Evolutionary conservation across 805 yeast species (phyloP), one percentile per base, ranked within the genome.

Genomic region (Lipomyces yamadae): DNA sequence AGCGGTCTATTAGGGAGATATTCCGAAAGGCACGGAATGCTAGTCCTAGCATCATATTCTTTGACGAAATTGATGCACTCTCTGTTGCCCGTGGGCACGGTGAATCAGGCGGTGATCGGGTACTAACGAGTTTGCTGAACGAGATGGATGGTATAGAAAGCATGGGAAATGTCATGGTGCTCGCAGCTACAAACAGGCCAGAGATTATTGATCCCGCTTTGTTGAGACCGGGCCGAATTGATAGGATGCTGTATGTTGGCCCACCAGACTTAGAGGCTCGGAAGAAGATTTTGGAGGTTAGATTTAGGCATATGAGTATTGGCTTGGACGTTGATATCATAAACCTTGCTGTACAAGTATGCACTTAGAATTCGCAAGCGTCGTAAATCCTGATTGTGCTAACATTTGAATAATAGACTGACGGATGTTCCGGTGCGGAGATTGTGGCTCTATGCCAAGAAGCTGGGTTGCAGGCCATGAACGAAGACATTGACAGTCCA

Each of bases 91-190:
- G 99, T 72, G 78, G 78, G 1, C 90, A 87, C 29, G 80, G 83
- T 1, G 84, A 80, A 18, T 79, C 87, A 0, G 88, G 92, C 0
- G 84, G 89, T 24, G 91, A 87, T 69, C 89, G 96, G 73, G 98
- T 95, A 0, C 80, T 95, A 66, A 94, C 98, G 1, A 90, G 98
- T 0, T 80, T 95, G 72, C 82, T 95, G 73, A 95, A 94, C 74
- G 99, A 95, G 77, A 90, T 95, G 73, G 99, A 95, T 76, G 99
- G 99, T 75, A 94, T 95, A 18, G 99, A 95, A 77, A 96, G 93
- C 68, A 80, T 95, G 72, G 90, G 89, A 61, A 98, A 97, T 2
- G 99, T 95, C 4, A 91, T 92, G 1, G 88, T 95, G 10, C 89
- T 95, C 35, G 99, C 97, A 1, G 99, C 99, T 8, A 95, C 99